Evolutionary conservation across 2,329 filamentous ascomycete genomes (phyloP).

Genomic region (Neonectria faginata): DNA sequence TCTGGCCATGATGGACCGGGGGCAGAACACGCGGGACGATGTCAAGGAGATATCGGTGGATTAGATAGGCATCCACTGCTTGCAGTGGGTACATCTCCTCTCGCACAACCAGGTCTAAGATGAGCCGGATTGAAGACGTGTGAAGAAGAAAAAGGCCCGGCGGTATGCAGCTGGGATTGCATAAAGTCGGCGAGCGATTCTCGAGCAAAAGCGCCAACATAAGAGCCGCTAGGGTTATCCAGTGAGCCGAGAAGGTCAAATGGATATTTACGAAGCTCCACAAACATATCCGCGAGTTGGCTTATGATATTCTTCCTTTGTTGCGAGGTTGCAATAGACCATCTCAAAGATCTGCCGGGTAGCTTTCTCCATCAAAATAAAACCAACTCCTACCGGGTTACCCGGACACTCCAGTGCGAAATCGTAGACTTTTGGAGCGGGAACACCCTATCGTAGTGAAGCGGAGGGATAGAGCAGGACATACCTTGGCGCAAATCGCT

Average conservation of each 20-base stretch:
- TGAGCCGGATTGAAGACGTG: slow-evolving; percentile 48
- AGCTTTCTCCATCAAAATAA: slow-evolving; percentile 59
- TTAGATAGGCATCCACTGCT: slow-evolving; percentile 53
- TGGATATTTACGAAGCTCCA: slow-evolving; percentile 53
- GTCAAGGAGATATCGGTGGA: slow-evolving; percentile 57
- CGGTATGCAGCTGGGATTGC: slow-evolving; percentile 43
- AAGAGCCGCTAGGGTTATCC: slow-evolving; percentile 39
- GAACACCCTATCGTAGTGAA: slow-evolving; percentile 53
- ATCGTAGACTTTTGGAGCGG: slow-evolving; percentile 53
- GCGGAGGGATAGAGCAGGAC: slow-evolving; percentile 50
- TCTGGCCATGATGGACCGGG: slow-evolving; percentile 29
- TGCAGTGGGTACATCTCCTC: slow-evolving; percentile 52
- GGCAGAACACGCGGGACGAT: slow-evolving; percentile 44
- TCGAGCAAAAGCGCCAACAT: slow-evolving; percentile 53
- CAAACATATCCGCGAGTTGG: slow-evolving; percentile 54
- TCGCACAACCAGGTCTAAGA: slow-evolving; percentile 52
- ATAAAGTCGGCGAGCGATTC: slow-evolving; percentile 53
- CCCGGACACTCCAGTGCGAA: slow-evolving; percentile 46
- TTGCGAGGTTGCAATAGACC: slow-evolving; percentile 46
- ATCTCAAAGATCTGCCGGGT: slow-evolving; percentile 52
- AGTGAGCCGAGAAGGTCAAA: slow-evolving; percentile 54
- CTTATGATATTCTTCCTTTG: slow-evolving; percentile 52
- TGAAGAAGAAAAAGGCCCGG: slow-evolving; percentile 52
- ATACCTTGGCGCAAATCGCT: slow-evolving; percentile 51
- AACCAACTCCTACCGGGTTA: slow-evolving; percentile 52